A percentile compares a stretch with the other conserved stretches of the same genome.
These are phyloP conservation scores for Senna siamea DNA, from an alignment of 306 rosid genomes.

Conservation along the genomic window DNA sequence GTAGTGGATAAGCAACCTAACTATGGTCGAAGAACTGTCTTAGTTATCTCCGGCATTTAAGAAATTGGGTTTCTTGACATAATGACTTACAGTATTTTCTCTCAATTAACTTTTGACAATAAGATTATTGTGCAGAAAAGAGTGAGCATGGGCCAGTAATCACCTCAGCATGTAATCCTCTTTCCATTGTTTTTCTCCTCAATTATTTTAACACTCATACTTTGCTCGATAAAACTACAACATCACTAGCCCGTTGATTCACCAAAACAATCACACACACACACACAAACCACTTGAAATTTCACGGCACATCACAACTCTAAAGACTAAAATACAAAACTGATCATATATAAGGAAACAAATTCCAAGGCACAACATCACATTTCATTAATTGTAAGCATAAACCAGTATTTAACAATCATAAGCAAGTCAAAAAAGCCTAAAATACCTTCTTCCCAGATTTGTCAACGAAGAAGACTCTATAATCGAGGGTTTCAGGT, in stretches of 20 bases:
- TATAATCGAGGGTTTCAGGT: conserved; percentile 67
- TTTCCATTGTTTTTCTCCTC: conserved; percentile 4
- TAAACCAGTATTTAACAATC: neutral
- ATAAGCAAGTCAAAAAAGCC: neutral
- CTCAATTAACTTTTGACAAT: too few species aligned
- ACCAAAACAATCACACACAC: too few species aligned
- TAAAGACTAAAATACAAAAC: neutral
- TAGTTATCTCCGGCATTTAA: neutral
- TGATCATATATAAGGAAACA: neutral
- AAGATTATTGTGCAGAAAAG: too few species aligned
- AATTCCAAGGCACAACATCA: conserved; percentile 29
- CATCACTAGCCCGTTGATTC: too few species aligned
- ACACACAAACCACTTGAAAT: too few species aligned
- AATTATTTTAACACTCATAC: neutral
- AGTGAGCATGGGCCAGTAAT: too few species aligned
- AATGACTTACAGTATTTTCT: too few species aligned
- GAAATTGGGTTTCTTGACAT: conserved; percentile 10
- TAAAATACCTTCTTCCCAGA: conserved; percentile 71
- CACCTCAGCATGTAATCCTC: too few species aligned
- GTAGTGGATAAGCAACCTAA: too few species aligned
- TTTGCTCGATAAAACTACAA: neutral
- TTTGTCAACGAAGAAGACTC: conserved; percentile 61
- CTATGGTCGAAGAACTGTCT: neutral
- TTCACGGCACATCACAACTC: neutral
- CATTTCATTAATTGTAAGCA: neutral